Base-by-base conservation (phyloP, 2,329 filamentous ascomycete genomes). In the Ceratocystis cacaofunesta region DNA sequence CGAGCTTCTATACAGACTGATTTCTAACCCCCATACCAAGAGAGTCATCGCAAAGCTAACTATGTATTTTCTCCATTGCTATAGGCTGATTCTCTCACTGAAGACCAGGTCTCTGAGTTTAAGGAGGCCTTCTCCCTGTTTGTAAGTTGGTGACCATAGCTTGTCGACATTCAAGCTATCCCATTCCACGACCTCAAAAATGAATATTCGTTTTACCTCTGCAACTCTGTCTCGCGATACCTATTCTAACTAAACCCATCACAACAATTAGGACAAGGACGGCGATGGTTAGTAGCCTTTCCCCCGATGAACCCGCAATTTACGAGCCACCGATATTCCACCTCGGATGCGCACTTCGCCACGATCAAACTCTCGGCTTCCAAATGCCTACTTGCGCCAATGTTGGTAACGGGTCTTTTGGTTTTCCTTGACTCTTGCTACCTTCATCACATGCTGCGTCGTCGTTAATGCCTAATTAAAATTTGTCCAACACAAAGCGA, bases 71-170 rank as follows among this genome's bases (percentile, higher is more conserved):
- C 55, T 63, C 57, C 62, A 17, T 43, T 63, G 43, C 48, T 65
- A 65, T 76, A 97, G 92, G 92, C 92, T 77, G 94, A 99, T 78
- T 92, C 92, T 78, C 88, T 99, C 75, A 97, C 94, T 73, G 94
- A 99, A 84, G 94, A 99, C 82, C 94, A 99, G 85, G 94, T 99
- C 77, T 97, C 94, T 76, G 94, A 99, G 82, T 99, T 97, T 84
- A 99, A 97, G 89, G 94, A 99, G 82, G 94, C 94, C 65, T 99
- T 99, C 82, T 99, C 94, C 77, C 90, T 99, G 71, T 99, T 99
- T 79, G 94, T 99, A 87, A 87, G 94, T 79, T 28, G 58, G 5
- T 10, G 3, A 32, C 25, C 22, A 55, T 8, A 30, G 44, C 28
- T n/a, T 32, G 12, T 22, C 41, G 28, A 44, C 19, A 6, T 10